Evolutionary conservation across 1,284 basidiomycete genomes (phyloP).

Genomic region (Puccinia hordei): DNA sequence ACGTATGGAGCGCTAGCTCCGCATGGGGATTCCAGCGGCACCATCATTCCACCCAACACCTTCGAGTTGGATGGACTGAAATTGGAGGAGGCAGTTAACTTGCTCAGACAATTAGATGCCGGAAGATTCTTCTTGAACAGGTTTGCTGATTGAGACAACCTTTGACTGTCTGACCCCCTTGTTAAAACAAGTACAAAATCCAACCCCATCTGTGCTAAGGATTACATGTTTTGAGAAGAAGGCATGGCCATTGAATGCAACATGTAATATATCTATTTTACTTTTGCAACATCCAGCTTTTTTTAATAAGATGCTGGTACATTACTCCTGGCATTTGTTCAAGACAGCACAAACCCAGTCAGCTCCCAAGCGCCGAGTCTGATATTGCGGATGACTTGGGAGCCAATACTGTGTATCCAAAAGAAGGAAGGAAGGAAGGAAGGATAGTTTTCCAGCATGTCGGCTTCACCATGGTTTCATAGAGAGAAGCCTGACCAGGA

Average conservation of each 20-base stretch:
- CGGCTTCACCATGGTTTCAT: not conserved
- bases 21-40: not conserved
- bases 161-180: not conserved
- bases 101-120: not conserved
- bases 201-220: not conserved
- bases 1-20: not conserved
- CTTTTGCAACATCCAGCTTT: no score
- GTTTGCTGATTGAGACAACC: not conserved
- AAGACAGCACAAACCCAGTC: conserved; percentile 33
- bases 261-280: no score
- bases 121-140: not conserved
- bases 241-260: not conserved
- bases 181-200: not conserved
- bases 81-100: not conserved
- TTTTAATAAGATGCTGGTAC: not conserved
- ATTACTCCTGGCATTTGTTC: conserved; percentile 2
- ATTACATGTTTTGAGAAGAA: no score
- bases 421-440: no score
- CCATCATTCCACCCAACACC: not conserved
- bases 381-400: conserved; percentile 37
- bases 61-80: not conserved
- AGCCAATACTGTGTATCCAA: conserved; percentile 20
- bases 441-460: not conserved
- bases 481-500: not conserved
- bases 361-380: conserved; percentile 25